Conservation (phyloP, 2,329 filamentous ascomycete species). For the Delphinella strobiligena region DNA sequence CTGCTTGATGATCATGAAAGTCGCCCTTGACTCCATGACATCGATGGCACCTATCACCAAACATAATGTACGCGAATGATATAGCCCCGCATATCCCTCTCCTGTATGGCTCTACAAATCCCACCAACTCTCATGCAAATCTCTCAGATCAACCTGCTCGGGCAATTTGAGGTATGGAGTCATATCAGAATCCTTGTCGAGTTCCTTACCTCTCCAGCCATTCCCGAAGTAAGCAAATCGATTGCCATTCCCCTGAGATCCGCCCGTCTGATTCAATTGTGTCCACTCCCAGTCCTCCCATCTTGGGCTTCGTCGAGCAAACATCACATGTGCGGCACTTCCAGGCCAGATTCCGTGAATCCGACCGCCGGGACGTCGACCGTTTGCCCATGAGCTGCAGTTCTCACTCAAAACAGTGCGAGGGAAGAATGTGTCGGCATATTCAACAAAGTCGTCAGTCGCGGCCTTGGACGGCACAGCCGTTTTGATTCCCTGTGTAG, state of each 20-base stretch:
- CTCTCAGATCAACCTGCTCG: conserved; percentile 45
- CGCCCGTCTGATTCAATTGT: conserved; percentile 25
- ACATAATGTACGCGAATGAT: too few species aligned
- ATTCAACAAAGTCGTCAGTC: conserved; percentile 29
- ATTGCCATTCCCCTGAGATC: conserved; percentile 19
- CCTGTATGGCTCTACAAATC: conserved; percentile 11
- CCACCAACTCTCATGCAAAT: conserved; percentile 57
- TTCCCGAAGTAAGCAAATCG: conserved; percentile 56
- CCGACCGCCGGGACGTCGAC: conserved; percentile 47
- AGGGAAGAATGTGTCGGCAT: conserved; percentile 36
- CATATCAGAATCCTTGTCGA: conserved; percentile 44
- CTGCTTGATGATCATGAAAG: too few species aligned
- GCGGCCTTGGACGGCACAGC: conserved; percentile 47
- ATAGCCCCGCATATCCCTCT: too few species aligned
- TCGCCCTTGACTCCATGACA: too few species aligned
- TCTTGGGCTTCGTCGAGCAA: conserved; percentile 42
- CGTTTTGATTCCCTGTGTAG: conserved; percentile 52
- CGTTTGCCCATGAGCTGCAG: conserved; percentile 64
- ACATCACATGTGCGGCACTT: conserved; percentile 49
- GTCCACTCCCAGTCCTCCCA: conserved; percentile 50
- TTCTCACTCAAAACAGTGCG: conserved; percentile 45
- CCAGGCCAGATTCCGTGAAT: conserved; percentile 62
- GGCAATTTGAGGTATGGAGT: conserved; percentile 50
- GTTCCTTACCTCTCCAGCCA: conserved; percentile 51
- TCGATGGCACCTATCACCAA: too few species aligned